Evolutionary conservation across 768 basidiomycete species (phyloP).

Genomic region (Termitomyces eurrhizus): DNA sequence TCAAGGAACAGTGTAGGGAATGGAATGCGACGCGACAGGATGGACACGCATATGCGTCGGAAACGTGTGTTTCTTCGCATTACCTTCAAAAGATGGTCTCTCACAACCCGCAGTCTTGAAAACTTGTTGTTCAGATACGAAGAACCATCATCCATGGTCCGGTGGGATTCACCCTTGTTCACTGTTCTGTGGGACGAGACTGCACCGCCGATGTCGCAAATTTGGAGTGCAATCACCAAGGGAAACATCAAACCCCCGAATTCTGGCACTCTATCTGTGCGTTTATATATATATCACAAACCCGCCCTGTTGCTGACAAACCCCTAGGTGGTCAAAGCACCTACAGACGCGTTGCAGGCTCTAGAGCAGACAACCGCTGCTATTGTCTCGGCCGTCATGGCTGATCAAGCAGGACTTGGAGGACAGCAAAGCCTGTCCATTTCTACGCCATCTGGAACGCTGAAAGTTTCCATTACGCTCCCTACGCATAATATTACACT

Average conservation of each 20-base stretch:
- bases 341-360: slow-evolving; percentile 80
- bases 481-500: slow-evolving; percentile 74
- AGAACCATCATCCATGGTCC: slow-evolving; percentile 97
- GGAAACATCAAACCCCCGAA: slow-evolving; percentile 86
- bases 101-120: slow-evolving; percentile 53
- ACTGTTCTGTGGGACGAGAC: slow-evolving; percentile 76
- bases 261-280: slow-evolving; percentile 70
- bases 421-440: slow-evolving; percentile 47
- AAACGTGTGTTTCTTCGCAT: slow-evolving; percentile 56
- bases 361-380: slow-evolving; percentile 76
- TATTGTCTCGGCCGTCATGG: slow-evolving; percentile 69
- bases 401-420: slow-evolving; percentile 54
- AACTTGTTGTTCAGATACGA: slow-evolving; percentile 88
- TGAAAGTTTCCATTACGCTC: slow-evolving; percentile 51
- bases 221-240: slow-evolving; percentile 80
- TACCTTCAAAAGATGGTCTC: background rate
- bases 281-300: slow-evolving; percentile 17
- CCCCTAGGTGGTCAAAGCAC: slow-evolving; percentile 70
- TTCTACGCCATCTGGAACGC: slow-evolving; percentile 34
- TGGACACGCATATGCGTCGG: slow-evolving; percentile 50
- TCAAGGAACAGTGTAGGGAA: slow-evolving; percentile 68
- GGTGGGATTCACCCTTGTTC: slow-evolving; percentile 97
- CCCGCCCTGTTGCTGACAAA: background rate
- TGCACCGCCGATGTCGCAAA: slow-evolving; percentile 56
- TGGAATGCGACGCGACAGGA: slow-evolving; percentile 64